Conservation (phyloP, 768 basidiomycete species). For the Dictyophora rubrovolvata region DNA sequence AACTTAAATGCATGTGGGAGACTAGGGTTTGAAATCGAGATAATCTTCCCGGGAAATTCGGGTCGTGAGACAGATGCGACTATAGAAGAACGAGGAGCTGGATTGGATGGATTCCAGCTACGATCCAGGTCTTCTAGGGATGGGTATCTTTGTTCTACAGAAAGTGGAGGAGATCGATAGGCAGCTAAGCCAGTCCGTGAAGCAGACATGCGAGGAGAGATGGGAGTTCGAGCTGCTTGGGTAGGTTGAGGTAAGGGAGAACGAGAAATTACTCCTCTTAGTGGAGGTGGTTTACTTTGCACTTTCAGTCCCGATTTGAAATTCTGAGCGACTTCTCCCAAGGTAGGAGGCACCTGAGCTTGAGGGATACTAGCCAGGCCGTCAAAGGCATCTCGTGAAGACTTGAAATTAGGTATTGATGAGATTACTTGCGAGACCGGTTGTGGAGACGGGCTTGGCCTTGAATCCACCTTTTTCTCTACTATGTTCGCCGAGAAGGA, state of each 20-base stretch:
- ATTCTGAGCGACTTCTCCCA: slow-evolving; percentile 47
- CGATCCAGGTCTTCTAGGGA: slow-evolving; percentile 79
- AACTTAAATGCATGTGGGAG: neutral
- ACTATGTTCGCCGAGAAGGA: slow-evolving; percentile 29
- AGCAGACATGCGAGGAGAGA: slow-evolving; percentile 19
- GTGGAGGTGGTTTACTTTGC: slow-evolving; percentile 20
- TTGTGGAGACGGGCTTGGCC: neutral
- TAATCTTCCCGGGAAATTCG: neutral
- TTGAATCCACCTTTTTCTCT: neutral
- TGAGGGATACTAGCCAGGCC: slow-evolving; percentile 48
- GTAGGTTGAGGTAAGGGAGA: slow-evolving; percentile 24
- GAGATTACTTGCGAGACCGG: slow-evolving; percentile 1
- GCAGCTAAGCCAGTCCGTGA: slow-evolving; percentile 12
- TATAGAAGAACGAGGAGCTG: slow-evolving; percentile 6
- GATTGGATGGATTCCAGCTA: slow-evolving; percentile 26
- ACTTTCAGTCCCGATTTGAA: neutral
- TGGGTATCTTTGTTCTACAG: slow-evolving; percentile 69
- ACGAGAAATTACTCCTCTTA: slow-evolving; percentile 20
- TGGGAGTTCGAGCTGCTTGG: slow-evolving; percentile 21
- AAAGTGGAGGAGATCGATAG: slow-evolving; percentile 17
- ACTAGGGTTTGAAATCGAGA: neutral
- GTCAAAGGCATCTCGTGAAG: slow-evolving; percentile 68
- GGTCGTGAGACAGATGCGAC: slow-evolving; percentile 14
- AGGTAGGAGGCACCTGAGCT: slow-evolving; percentile 47
- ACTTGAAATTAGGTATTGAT: slow-evolving; percentile 22